phyloP scores from a whole-genome alignment of 108 stramenopile species.

The Aurantiochytrium sp. region DNA sequence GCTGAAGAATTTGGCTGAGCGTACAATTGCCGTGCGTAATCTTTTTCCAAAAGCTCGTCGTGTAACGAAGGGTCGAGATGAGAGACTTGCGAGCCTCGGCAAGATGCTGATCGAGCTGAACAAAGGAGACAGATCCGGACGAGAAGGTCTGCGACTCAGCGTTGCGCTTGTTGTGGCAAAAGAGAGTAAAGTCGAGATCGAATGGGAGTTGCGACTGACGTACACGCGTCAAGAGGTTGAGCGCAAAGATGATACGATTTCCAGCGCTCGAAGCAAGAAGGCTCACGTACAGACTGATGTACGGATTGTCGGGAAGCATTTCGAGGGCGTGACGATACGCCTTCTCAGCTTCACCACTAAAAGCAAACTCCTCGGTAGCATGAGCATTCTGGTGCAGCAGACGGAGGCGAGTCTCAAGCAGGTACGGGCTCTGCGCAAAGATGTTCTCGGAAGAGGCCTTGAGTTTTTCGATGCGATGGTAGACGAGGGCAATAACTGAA shows the following conservation, averaged over 20 bases:
- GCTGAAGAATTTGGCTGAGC: not conserved
- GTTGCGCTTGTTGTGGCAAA: not conserved
- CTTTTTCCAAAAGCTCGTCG: not conserved
- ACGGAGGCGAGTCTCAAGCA: not conserved
- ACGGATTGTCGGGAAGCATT: not conserved
- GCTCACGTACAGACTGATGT: not conserved
- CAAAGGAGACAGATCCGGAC: not conserved
- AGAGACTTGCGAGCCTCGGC: not conserved
- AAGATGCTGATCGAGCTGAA: not conserved
- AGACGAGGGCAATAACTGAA: not conserved
- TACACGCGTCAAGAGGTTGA: not conserved
- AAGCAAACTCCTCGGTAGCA: not conserved
- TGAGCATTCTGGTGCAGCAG: not conserved
- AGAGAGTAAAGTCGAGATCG: not conserved
- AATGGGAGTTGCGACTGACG: not conserved
- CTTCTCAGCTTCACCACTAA: not conserved
- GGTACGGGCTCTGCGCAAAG: not conserved
- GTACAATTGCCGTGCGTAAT: not conserved
- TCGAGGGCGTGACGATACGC: not conserved
- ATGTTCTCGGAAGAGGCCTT: not conserved
- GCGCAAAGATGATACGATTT: not conserved
- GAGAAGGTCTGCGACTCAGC: not conserved
- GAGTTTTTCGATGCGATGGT: not conserved
- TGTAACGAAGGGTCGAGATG: not conserved
- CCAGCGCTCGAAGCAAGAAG: not conserved